Evolutionary conservation across 176 grass and related monocot species (phyloP), one percentile per base, ranked within the genome.

Genomic region (Oryza punctata): DNA sequence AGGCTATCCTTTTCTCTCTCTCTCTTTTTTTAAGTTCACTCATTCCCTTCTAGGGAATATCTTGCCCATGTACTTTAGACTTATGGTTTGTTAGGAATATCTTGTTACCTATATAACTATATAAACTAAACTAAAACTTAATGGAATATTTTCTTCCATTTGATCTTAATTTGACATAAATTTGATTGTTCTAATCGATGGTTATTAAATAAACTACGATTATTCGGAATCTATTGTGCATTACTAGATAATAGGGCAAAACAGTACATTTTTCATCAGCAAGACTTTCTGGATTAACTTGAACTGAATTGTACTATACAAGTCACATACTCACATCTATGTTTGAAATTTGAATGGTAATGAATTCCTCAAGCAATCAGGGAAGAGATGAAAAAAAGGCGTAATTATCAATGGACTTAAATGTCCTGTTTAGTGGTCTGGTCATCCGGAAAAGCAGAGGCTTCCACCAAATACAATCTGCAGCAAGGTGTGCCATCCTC

Each of bases 401-500:
- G 72, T 46, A 67, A 35, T 75, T 85, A 85, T 72, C 73, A 65
- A 26, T 78, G 72, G 85, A 88, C 61, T 8, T 69, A 7, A 60
- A 68, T 78, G 45, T 27, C 74, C 78, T 88, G 69, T 69, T 73
- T 85, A 49, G 76, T 70, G 76, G 67, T 66, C 30, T 94, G 83
- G 57, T 86, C 85, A 70, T 89, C 54, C 41, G 45, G 83, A 50
- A 87, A 89, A 49, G 63, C 80, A 24, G 93, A 90, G 44, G 96
- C 96, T 77, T 96, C 96, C 40, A 98, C 93, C 67, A 98, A 84
- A 82, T 98, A 98, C 81, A 98, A 44, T 67, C 91, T 81, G 44
- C 96, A 85, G 63, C 96, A 98, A 32, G 93, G 96, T 3, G 96
- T 93, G 24, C 89, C 91, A 70, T 98, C 96, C 21, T 88, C 83